Base-by-base conservation (phyloP, 306 rosid genomes). In the Medicago ruthenica region DNA sequence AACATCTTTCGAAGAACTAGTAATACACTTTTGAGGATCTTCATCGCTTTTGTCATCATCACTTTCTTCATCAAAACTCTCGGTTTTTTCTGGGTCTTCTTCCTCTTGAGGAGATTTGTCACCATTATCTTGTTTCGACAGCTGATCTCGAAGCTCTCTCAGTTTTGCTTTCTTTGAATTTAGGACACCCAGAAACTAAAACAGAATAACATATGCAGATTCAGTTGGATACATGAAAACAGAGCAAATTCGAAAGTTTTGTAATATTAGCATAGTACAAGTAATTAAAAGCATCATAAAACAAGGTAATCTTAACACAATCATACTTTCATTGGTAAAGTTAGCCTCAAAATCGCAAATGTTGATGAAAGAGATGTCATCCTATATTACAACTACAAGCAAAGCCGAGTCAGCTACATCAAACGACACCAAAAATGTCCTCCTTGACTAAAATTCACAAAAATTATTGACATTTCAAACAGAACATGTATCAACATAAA, bases 161-260 rank as follows among this genome's bases (percentile, higher is more conserved):
- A 90, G 76, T 81, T 93, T 92, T 31, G 84, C 84, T 82, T 94
- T 94, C 86, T 94, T 94, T 14, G 97, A 86, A 82, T 94, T 94
- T 75, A 94, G 86, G 81, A 94, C 91, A 40, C 80, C 87, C n/a
- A 94, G 82, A 85, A 94, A 91, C 98, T 94, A 71, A 76, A 80
- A 76, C 81, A 73, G 73, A 63, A 74, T 18, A 84, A 78, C 80
- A 79, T 41, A 55, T 51, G 51, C 60, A 31, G 75, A 64, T 67
- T 85, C 67, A 83, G 44, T 40, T 27, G 15, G 45, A 54, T 45
- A 71, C 57, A 17, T 8, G 14, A 36, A 67, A 50, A n/a, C 42
- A 48, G 57, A 48, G 34, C 17, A 67, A 9, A 74, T 70, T 27
- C 3, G 31, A 72, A 79, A 78, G 17, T 57, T 58, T 65, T 60